Evolutionary conservation across 441 rosid genomes (phyloP), one percentile per base, ranked within the genome.

Genomic region (Rhodomyrtus psidioides): DNA sequence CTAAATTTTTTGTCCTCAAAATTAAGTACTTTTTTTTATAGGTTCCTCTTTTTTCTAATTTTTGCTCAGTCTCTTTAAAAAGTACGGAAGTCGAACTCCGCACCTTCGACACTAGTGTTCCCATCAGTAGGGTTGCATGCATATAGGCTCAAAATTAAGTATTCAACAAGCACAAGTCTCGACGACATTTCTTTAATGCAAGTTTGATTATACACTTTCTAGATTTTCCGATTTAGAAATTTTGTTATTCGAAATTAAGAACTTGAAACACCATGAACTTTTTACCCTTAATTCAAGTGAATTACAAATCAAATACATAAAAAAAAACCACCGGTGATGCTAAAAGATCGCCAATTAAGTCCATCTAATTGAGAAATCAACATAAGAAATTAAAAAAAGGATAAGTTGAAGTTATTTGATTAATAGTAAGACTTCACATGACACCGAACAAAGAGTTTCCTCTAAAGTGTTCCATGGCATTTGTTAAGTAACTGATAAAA

Each of bases 161-260:
- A 30, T 46, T 65, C 34, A 9, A 24, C 46, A 21, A 9, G 0
- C 76, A 9, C 26, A 0, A 19, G 21, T 34, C 46, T 65, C 46
- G 1, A 65, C 7, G 26, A 34, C 26, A 19, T 1, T 0, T 65
- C 8, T 5, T 23, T 9, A 56, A 24, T 24, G n/a, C 6, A 24
- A 56, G 6, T 24, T 55, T 56, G 0, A 65, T 30, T 24, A 65
- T 65, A 19, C 46, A 19, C 39, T 9, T 2, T 19, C 34, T 65
- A 34, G 26, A 65, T 34, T 2, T 1, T 19, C 8, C 6, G 26
- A 21, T 65, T 65, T 65, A 65, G 2, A 34, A 9, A 65, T 1
- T 34, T n/a, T 34, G 21, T 23, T 12, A 0, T 34, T 0, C 21
- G 46, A 19, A 65, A 0, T 65, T 0, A 65, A 65, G n/a, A 8